Conservation (phyloP, 2,329 filamentous ascomycete species). For the Venturia carpophila region DNA sequence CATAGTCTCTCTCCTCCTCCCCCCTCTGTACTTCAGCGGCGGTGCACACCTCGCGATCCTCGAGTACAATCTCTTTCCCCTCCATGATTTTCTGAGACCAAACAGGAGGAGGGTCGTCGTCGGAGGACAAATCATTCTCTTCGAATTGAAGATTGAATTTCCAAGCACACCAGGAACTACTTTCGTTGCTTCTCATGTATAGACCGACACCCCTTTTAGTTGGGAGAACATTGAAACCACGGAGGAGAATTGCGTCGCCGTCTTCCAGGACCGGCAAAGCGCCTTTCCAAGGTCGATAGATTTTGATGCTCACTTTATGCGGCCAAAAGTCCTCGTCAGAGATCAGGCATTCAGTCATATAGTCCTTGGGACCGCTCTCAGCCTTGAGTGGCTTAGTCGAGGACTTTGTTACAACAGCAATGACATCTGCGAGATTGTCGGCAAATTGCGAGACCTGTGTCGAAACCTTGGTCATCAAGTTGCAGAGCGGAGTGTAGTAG, state of each 20-base stretch:
- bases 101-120: slow-evolving; percentile 24
- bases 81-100: slow-evolving; percentile 21
- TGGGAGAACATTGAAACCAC: slow-evolving; percentile 37
- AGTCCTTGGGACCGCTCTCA: slow-evolving; percentile 37
- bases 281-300: slow-evolving; percentile 37
- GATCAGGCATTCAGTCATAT: slow-evolving; percentile 35
- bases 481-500: slow-evolving; percentile 40
- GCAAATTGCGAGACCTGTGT: slow-evolving; percentile 28
- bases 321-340: slow-evolving; percentile 32
- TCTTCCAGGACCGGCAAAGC: slow-evolving; percentile 34
- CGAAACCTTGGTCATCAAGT: slow-evolving; percentile 36
- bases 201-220: slow-evolving; percentile 28
- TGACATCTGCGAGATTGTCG: slow-evolving; percentile 33
- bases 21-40: slow-evolving; percentile 36
- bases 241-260: slow-evolving; percentile 40
- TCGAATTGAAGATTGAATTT: slow-evolving; percentile 18
- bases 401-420: slow-evolving; percentile 36
- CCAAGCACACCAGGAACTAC: slow-evolving; percentile 43
- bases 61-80: slow-evolving; percentile 22
- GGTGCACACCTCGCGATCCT: slow-evolving; percentile 38
- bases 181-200: slow-evolving; percentile 34
- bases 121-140: slow-evolving; percentile 18
- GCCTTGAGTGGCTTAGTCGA: slow-evolving; percentile 32
- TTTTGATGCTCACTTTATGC: slow-evolving; percentile 29
- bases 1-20: slow-evolving; percentile 37